A percentile compares a stretch with the other conserved stretches of the same genome.
Conservation (phyloP, 805 yeast species). For the Ogataea pignaliae region DNA sequence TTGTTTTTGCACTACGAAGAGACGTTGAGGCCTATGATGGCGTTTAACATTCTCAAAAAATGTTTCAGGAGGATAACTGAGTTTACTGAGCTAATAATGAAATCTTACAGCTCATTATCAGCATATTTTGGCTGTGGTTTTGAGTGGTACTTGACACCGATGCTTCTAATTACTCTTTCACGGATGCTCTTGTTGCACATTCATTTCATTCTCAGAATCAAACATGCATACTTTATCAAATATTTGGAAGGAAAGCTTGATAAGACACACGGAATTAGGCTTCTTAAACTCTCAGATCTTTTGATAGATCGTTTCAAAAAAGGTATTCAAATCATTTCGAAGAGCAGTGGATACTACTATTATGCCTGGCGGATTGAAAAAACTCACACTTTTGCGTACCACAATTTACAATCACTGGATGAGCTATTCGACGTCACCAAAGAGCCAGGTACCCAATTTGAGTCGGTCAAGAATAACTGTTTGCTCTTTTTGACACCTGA, state of each 20-base stretch:
- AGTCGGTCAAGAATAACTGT: conserved; percentile 1
- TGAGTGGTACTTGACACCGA: conserved; percentile 39
- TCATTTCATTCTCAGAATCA: conserved; percentile 4
- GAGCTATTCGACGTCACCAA: conserved; percentile 6
- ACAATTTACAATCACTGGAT: neutral
- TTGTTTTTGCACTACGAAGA: conserved; percentile 38
- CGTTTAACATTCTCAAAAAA: conserved; percentile 34
- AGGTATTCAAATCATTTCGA: conserved; percentile 2
- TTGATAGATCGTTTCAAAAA: neutral
- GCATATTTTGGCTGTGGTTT: conserved; percentile 39
- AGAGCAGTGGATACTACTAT: conserved; percentile 16
- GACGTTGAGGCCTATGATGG: conserved; percentile 22
- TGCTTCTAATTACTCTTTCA: conserved; percentile 7
- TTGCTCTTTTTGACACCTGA: conserved; percentile 2
- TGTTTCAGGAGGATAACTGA: conserved; percentile 26
- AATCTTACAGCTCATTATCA: conserved; percentile 29
- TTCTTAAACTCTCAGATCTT: neutral
- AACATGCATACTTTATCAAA: conserved; percentile 10
- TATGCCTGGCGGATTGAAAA: conserved; percentile 21
- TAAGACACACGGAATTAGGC: neutral
- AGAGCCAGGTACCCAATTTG: conserved; percentile 3
- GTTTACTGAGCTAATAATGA: conserved; percentile 30
- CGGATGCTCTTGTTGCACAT: conserved; percentile 9
- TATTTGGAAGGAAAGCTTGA: conserved; percentile 8
- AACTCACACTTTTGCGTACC: conserved; percentile 13